phyloP scores from a whole-genome alignment of 1,284 basidiomycete genomes.

The Ceratobasidium sp. region DNA sequence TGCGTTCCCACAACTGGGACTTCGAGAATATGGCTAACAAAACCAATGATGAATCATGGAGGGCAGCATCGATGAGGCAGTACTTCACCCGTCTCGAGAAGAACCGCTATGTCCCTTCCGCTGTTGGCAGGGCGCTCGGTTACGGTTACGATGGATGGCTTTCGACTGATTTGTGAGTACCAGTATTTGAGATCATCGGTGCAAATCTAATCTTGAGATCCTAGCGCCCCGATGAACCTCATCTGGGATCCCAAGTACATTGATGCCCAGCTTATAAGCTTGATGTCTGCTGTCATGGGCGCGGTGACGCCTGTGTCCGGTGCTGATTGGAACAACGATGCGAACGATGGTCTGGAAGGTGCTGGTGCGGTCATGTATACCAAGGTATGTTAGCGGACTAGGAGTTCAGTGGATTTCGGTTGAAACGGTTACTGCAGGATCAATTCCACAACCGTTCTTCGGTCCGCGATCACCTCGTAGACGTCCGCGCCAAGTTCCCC shows the following conservation, averaged over 20 bases:
- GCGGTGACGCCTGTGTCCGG: conserved; percentile 13
- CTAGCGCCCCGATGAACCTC: not conserved
- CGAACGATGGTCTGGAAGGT: conserved; percentile 30
- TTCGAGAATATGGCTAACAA: conserved; percentile 19
- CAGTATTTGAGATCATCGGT: not conserved
- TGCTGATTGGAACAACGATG: conserved; percentile 31
- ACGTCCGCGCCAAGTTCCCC: conserved; percentile 20
- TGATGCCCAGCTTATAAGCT: conserved; percentile 12
- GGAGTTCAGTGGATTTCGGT: not conserved
- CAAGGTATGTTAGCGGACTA: not conserved
- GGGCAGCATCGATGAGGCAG: conserved; percentile 27
- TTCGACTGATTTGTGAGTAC: conserved; percentile 15
- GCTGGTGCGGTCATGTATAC: conserved; percentile 28
- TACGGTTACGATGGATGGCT: conserved; percentile 40
- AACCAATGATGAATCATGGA: not conserved
- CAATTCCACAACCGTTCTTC: conserved; percentile 32
- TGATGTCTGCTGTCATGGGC: conserved; percentile 16
- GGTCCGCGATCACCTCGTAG: conserved; percentile 35
- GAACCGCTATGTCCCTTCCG: conserved; percentile 24
- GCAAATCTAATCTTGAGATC: not conserved
- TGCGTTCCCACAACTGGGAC: conserved; percentile 33
- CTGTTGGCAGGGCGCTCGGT: conserved; percentile 14
- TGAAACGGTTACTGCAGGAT: not conserved
- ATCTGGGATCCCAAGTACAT: conserved; percentile 12
- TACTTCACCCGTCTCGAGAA: conserved; percentile 23